Percentiles rank a stretch among this genome's conserved stretches.
Conservation (phyloP, 768 basidiomycete genomes). For the Coprinopsis marcescibilis region DNA sequence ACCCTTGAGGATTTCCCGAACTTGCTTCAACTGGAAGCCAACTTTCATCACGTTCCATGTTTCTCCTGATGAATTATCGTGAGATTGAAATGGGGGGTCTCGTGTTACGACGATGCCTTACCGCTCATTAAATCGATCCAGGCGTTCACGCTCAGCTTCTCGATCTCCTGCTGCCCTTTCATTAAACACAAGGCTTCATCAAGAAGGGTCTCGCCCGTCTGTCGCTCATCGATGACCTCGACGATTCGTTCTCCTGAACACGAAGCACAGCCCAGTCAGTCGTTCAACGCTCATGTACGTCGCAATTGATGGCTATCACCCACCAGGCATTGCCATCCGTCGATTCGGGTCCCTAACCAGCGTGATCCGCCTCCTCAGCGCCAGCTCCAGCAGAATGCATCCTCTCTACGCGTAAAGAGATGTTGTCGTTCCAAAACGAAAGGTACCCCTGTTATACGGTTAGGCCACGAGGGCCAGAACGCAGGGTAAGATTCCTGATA, state of each 20-base stretch:
- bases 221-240: constrained; percentile 86
- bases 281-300: no score
- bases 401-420: constrained; percentile 98
- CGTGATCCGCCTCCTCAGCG: constrained; percentile 89
- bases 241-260: constrained; percentile 72
- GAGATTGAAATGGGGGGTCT: background rate
- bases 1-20: constrained; percentile 95
- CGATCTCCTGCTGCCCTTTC: constrained; percentile 69
- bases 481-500: no score
- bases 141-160: constrained; percentile 75
- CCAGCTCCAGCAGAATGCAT: constrained; percentile 95
- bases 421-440: constrained; percentile 99
- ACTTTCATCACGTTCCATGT: constrained; percentile 99
- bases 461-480: no score
- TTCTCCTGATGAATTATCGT: constrained; percentile 70
- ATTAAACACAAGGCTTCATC: constrained; percentile 97
- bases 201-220: constrained; percentile 93
- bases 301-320: no score
- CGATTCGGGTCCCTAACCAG: constrained; percentile 81
- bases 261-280: no score
- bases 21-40: constrained; percentile 97
- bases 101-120: constrained; percentile 33
- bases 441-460: constrained; percentile 90
- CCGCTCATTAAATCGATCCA: constrained; percentile 97
- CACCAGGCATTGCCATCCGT: constrained; percentile 52